These are phyloP conservation scores for Aspergillus avenaceus DNA, from an alignment of 495 filamentous ascomycete genomes.

Conservation along the genomic window DNA sequence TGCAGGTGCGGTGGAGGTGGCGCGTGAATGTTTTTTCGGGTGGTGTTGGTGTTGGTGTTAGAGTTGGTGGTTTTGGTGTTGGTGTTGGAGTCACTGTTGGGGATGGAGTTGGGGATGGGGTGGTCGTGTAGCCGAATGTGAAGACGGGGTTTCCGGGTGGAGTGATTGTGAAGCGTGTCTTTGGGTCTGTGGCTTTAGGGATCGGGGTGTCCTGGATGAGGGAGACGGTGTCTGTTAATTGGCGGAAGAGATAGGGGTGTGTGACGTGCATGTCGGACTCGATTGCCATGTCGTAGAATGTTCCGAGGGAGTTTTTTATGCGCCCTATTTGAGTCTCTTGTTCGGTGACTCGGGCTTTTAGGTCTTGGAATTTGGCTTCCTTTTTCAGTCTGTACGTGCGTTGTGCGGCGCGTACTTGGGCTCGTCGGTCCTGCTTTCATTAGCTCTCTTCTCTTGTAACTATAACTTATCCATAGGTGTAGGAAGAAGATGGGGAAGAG, in stretches of 20 bases:
- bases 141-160: background rate
- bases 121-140: constrained; percentile 2
- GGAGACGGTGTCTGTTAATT: constrained; percentile 15
- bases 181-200: too few species aligned
- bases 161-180: background rate
- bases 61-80: constrained; percentile 7
- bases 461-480: background rate
- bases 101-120: background rate
- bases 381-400: constrained; percentile 82
- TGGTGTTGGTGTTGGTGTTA: constrained; percentile 1
- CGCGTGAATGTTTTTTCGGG: constrained; percentile 62
- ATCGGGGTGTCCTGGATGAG: background rate
- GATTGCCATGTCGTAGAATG: constrained; percentile 56
- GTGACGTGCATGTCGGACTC: constrained; percentile 39
- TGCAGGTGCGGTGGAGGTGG: constrained; percentile 58
- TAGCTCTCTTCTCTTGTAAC: background rate
- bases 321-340: constrained; percentile 64
- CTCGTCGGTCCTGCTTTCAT: constrained; percentile 51
- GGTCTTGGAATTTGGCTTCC: constrained; percentile 70
- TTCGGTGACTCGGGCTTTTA: constrained; percentile 63
- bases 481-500: background rate
- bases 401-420: constrained; percentile 83
- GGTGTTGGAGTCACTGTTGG: background rate
- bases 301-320: constrained; percentile 65
- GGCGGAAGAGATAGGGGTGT: constrained; percentile 27